Conservation (phyloP, 768 basidiomycete genomes). For the Boletellus emodensis region DNA sequence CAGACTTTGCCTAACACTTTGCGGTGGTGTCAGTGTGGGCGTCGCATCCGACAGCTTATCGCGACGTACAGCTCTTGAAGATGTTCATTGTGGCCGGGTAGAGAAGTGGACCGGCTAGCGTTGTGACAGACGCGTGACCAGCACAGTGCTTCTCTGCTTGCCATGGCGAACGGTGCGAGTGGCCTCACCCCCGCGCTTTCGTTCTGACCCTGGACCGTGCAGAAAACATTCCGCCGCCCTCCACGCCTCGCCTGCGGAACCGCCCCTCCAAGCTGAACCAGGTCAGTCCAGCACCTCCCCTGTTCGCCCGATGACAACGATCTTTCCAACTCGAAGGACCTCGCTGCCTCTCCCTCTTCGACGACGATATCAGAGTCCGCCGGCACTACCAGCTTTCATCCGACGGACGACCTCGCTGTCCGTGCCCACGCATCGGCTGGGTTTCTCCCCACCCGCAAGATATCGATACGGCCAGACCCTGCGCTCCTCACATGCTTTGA, state of each 20-base stretch:
- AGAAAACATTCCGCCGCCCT: conserved; percentile 4
- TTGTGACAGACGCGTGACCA: conserved; percentile 29
- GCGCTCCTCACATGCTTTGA: conserved; percentile 72
- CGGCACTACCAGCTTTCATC: conserved; percentile 19
- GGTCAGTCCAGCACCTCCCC: conserved; percentile 7
- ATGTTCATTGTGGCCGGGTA: conserved; percentile 64
- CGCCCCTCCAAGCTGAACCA: conserved; percentile 11
- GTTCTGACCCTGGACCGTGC: background rate
- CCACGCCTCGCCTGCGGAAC: conserved; percentile 14
- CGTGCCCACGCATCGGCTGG: conserved; percentile 17
- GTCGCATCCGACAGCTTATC: conserved; percentile 4
- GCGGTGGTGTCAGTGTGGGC: conserved; percentile 18
- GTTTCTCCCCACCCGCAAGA: conserved; percentile 33
- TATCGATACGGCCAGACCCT: conserved; percentile 59
- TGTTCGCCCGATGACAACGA: background rate
- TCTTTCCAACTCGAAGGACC: conserved; percentile 10
- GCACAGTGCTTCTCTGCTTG: background rate
- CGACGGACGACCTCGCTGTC: conserved; percentile 16
- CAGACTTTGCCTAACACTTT: conserved; percentile 90
- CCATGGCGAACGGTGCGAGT: conserved; percentile 15
- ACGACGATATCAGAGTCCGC: conserved; percentile 30
- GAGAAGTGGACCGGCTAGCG: conserved; percentile 6
- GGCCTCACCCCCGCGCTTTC: background rate
- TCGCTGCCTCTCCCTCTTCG: conserved; percentile 26
- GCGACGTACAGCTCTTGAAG: conserved; percentile 69